phyloP scores from a whole-genome alignment of 2,329 filamentous ascomycete species.

The Claviceps arundinis region DNA sequence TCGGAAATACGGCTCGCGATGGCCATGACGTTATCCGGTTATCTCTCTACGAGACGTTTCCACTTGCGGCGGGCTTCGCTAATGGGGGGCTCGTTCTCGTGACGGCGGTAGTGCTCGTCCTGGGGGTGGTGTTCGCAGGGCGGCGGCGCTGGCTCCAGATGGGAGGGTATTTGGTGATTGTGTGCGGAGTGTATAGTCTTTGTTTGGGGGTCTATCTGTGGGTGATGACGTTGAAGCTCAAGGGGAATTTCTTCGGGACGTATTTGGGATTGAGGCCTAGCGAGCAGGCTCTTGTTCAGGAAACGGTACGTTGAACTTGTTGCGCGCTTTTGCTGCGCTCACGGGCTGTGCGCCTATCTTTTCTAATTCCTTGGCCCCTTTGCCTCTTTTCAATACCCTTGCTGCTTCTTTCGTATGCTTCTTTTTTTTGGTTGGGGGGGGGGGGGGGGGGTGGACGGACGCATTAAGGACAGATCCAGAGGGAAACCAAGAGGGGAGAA shows the following conservation, averaged over 20 bases:
- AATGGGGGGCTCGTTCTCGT: slow-evolving; percentile 61
- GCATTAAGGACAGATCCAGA: too few relatives aligned
- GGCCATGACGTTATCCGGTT: slow-evolving; percentile 37
- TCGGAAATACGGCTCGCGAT: slow-evolving; percentile 27
- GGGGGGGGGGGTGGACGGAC: too few relatives aligned
- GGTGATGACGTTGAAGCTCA: slow-evolving; percentile 59
- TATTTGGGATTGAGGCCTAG: slow-evolving; percentile 44
- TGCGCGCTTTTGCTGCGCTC: too few relatives aligned
- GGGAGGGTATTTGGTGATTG: slow-evolving; percentile 49
- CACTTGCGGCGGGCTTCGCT: slow-evolving; percentile 52
- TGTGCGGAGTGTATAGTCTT: slow-evolving; percentile 51
- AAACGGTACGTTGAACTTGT: slow-evolving; percentile 36
- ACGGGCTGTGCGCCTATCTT: too few relatives aligned
- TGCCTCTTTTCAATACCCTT: too few relatives aligned
- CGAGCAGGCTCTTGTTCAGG: slow-evolving; percentile 58
- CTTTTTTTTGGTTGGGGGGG: too few relatives aligned
- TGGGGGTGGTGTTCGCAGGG: slow-evolving; percentile 51
- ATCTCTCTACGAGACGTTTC: slow-evolving; percentile 39
- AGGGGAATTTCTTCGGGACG: slow-evolving; percentile 44
- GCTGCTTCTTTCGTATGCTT: not conserved
- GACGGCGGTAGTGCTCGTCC: slow-evolving; percentile 56
- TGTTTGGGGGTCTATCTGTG: slow-evolving; percentile 54
- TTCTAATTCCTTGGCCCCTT: too few relatives aligned
- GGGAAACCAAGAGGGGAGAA: too few relatives aligned
- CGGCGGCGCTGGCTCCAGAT: slow-evolving; percentile 57